Percentiles rank a stretch among this genome's conserved stretches.
These are phyloP conservation scores for Spergularia bocconei DNA, from an alignment of 148 eudicot species.

Conservation along the genomic window DNA sequence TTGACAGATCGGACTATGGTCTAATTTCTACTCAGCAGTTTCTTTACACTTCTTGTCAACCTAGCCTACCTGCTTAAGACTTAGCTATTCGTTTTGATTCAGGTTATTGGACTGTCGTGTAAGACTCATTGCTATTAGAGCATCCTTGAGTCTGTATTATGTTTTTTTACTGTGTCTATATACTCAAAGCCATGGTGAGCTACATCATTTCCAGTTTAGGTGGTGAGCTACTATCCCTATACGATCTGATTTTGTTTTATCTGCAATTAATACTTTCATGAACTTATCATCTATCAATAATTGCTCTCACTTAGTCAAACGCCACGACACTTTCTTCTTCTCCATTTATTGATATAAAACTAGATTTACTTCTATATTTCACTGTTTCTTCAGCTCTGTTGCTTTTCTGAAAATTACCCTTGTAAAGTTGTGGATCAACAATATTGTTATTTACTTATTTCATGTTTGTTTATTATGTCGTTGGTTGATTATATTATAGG, in stretches of 20 bases:
- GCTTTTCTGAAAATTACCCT: not conserved
- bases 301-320: too few species aligned
- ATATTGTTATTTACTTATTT: not conserved
- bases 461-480: not conserved
- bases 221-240: not conserved
- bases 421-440: not conserved
- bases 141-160: too few species aligned
- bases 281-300: not conserved
- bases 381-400: not conserved
- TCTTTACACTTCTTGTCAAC: too few species aligned
- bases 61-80: too few species aligned
- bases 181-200: too few species aligned
- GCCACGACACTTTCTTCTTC: not conserved
- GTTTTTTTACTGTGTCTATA: too few species aligned
- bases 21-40: too few species aligned
- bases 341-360: not conserved
- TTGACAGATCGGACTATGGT: too few species aligned
- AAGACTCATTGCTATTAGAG: too few species aligned
- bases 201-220: too few species aligned
- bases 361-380: not conserved
- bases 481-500: constrained; percentile 50
- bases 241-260: not conserved
- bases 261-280: not conserved
- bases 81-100: too few species aligned
- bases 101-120: too few species aligned